Percentiles rank a stretch among this genome's conserved stretches.
phyloP scores from a whole-genome alignment of 108 stramenopile species.

The Phaeodactylum tricornutum region DNA sequence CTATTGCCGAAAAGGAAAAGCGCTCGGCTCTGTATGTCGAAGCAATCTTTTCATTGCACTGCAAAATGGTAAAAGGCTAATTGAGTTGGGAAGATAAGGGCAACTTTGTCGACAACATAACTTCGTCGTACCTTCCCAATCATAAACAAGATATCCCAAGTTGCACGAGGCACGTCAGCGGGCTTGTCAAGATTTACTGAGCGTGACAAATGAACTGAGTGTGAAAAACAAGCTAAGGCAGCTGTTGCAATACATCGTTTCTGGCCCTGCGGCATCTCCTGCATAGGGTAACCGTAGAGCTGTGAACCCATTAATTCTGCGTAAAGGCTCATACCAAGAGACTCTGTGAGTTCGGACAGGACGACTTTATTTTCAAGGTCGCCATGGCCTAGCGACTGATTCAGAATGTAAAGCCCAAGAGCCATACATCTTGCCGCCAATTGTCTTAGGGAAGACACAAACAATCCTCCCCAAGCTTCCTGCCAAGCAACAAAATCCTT shows the following conservation, averaged over 20 bases:
- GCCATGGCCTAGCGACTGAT: constrained; percentile 17
- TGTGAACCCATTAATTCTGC: constrained; percentile 59
- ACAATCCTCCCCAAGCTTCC: constrained; percentile 78
- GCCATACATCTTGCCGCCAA: constrained; percentile 36
- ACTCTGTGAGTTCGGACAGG: constrained; percentile 52
- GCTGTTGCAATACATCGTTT: constrained; percentile 48
- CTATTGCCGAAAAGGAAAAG: constrained; percentile 12
- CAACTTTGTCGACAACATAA: neutral
- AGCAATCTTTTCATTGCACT: constrained; percentile 77
- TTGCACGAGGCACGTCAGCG: constrained; percentile 18
- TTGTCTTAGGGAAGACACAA: constrained; percentile 49
- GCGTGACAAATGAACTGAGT: no score
- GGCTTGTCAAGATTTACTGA: no score
- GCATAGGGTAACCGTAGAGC: constrained; percentile 70
- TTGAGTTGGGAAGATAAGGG: no score
- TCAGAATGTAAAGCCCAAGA: constrained; percentile 39
- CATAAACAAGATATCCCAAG: constrained; percentile 73
- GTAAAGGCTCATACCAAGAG: constrained; percentile 54
- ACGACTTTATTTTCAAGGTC: constrained; percentile 11
- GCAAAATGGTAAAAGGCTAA: no score
- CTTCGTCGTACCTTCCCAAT: constrained; percentile 51
- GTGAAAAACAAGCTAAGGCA: constrained; percentile 52
- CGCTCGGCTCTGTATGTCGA: constrained; percentile 37
- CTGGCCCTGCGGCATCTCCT: constrained; percentile 29
- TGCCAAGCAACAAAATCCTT: constrained; percentile 53